Evolutionary conservation across 345 rosid species (phyloP), one percentile per base, ranked within the genome.

Genomic region (Limnanthes douglasii): DNA sequence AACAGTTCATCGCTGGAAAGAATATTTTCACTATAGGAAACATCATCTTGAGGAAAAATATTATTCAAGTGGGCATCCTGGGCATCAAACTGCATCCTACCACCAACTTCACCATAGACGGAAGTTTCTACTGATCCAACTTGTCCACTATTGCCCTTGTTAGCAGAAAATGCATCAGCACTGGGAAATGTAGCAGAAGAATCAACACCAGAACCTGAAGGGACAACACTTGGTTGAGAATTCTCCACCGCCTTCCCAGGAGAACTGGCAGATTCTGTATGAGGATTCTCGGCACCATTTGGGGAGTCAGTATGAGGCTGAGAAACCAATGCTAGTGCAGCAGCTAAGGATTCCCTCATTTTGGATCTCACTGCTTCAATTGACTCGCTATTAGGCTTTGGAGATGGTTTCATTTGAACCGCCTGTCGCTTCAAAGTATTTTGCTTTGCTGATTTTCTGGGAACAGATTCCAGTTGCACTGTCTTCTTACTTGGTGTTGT

Each of bases 1-100:
- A 90, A 56, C 51, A 90, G 88, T 28, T 90, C 98, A 73, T 90
- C 98, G 43, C 60, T 68, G 24, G 66, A 73, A 66, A 80, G 75
- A 46, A 81, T 65, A 43, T 59, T 64, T 21, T 85, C 94, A 42
- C 81, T 34, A 46, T 75, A 71, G 26, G 93, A 53, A 61, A 58
- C 63, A 53, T 81, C 73, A 33, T 68, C 95, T 32, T 61, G 68
- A 11, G 46, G 58, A 45, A 70, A 56, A 52, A 49, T 50, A 46
- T 47, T 48, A 21, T 53, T 61, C 11, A 62, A 62, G 28, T 59
- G 73, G 36, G 56, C 58, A 16, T 41, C 67, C 43, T 63, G 59
- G 7, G 37, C 69, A 35, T 56, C 66, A 44, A 41, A 43, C 31
- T 51, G 54, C 16, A 56, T 18, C 38, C 31, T 36, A 39, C 39